Base-by-base conservation (phyloP, 257 asterid genomes). In the Coffea canephora region DNA sequence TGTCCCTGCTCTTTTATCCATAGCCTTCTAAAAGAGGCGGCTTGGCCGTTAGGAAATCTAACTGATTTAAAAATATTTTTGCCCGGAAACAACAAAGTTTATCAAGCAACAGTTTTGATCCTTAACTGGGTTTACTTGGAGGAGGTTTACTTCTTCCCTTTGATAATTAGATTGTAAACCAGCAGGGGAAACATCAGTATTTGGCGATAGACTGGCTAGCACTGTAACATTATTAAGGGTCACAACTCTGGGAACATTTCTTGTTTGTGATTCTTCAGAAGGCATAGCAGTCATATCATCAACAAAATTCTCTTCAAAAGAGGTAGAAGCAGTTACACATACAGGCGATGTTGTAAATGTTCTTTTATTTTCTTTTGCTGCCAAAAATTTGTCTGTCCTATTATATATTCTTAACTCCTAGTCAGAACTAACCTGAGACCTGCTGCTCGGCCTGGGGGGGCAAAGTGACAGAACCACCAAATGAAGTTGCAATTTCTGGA, bases 21-120 rank as follows among this genome's bases (percentile, higher is more conserved):
- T 84, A 78, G 91, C 87, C 91, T 88, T 88, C 97, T 92, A 92
- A 87, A 85, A 81, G 89, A 89, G 87, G 80, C 18, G 84, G 89
- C 85, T 83, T 46, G 78, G 73, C 84, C 75, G 86, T 94, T 87
- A 90, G 90, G 83, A 78, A 80, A 52, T 76, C 80, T 73, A 78
- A 81, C 61, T 50, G 78, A 49, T 73, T 77, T 36, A 54, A 50
- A 13, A 31, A n/a, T 31, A 66, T 39, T 39, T 77, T 23, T 73
- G 43, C 54, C 49, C 18, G 41, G 39, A 77, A 71, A 76, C 34
- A 48, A 74, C 71, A 86, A 77, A 64, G 78, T 74, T 48, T 82
- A 82, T 59, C 82, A 73, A 82, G 80, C 82, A 80, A 83, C 82
- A 62, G 71, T 78, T 84, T 83, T 77, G 82, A 85, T 89, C 91